Evolutionary conservation across 768 basidiomycete species (phyloP).

Genomic region (Mycena indigotica): DNA sequence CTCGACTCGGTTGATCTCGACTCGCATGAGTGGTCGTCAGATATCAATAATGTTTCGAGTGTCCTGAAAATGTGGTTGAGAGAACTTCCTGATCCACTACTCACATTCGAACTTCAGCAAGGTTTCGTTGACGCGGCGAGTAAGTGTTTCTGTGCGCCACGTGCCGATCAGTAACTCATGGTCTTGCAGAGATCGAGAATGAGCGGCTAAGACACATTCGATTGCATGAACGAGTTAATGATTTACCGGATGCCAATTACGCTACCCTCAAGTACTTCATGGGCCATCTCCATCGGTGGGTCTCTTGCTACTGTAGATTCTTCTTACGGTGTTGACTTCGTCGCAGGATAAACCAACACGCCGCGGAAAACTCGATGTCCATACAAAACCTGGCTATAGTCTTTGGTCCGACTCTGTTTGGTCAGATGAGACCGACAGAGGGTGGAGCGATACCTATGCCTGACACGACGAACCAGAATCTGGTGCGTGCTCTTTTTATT

Average conservation of each 20-base stretch:
- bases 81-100: slow-evolving; percentile 90
- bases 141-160: slow-evolving; percentile 44
- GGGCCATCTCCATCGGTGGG: slow-evolving; percentile 89
- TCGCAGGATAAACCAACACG: slow-evolving; percentile 70
- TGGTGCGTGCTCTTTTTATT: slow-evolving; percentile 40
- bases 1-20: slow-evolving; percentile 86
- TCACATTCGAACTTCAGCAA: slow-evolving; percentile 82
- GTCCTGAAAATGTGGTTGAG: slow-evolving; percentile 95
- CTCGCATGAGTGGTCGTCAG: slow-evolving; percentile 85
- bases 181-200: slow-evolving; percentile 77
- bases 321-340: not conserved
- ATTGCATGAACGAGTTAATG: slow-evolving; percentile 95
- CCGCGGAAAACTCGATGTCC: slow-evolving; percentile 86
- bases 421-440: slow-evolving; percentile 56
- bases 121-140: slow-evolving; percentile 96
- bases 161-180: slow-evolving; percentile 3
- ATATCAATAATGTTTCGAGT: slow-evolving; percentile 96
- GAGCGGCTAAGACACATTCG: slow-evolving; percentile 94
- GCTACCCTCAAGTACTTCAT: slow-evolving; percentile 94
- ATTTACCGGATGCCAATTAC: slow-evolving; percentile 98
- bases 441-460: slow-evolving; percentile 51
- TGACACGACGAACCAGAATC: slow-evolving; percentile 73
- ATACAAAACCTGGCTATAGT: slow-evolving; percentile 93
- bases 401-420: slow-evolving; percentile 96
- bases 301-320: slow-evolving; percentile 7